Percentiles rank a stretch among this genome's conserved stretches.
phyloP scores from a whole-genome alignment of 2,329 filamentous ascomycete genomes.

The Ophiostoma piceae region DNA sequence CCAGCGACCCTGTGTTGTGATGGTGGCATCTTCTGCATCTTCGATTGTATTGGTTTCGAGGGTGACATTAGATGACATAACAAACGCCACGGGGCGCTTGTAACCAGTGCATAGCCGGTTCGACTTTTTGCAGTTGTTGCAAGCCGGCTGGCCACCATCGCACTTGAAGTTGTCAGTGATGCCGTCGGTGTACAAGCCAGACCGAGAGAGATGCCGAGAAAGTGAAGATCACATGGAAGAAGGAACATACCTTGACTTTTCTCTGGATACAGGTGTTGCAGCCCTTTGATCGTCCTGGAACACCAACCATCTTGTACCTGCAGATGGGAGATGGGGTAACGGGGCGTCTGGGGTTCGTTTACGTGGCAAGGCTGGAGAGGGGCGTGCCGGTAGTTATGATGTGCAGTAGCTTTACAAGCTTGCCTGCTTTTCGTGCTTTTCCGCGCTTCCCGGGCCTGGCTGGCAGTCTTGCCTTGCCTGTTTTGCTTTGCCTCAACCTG shows the following conservation, averaged over 20 bases:
- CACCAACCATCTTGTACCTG: slow-evolving; percentile 27
- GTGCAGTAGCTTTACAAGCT: background rate
- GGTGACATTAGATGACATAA: slow-evolving; percentile 24
- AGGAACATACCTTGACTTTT: slow-evolving; percentile 25
- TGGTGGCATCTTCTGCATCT: slow-evolving; percentile 5
- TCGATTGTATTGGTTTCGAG: background rate
- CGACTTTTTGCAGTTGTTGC: slow-evolving; percentile 31
- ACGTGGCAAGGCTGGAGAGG: background rate
- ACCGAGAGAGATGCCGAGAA: background rate
- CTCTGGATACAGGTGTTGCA: slow-evolving; percentile 28
- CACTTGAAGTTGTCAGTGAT: slow-evolving; percentile 24
- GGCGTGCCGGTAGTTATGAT: background rate
- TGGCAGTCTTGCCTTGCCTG: background rate
- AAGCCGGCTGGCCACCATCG: slow-evolving; percentile 26
- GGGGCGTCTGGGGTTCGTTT: background rate
- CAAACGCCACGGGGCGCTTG: slow-evolving; percentile 27
- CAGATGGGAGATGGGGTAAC: background rate
- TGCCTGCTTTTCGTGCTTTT: background rate
- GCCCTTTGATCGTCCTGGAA: slow-evolving; percentile 28
- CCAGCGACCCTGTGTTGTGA: slow-evolving; percentile 26
- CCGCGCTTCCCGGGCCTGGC: background rate
- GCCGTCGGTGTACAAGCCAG: background rate
- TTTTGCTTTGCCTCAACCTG: background rate
- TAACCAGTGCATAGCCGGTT: slow-evolving; percentile 30
- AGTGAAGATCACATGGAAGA: background rate